phyloP scores from a whole-genome alignment of 1,284 basidiomycete species.

The Lentinus polychrous region DNA sequence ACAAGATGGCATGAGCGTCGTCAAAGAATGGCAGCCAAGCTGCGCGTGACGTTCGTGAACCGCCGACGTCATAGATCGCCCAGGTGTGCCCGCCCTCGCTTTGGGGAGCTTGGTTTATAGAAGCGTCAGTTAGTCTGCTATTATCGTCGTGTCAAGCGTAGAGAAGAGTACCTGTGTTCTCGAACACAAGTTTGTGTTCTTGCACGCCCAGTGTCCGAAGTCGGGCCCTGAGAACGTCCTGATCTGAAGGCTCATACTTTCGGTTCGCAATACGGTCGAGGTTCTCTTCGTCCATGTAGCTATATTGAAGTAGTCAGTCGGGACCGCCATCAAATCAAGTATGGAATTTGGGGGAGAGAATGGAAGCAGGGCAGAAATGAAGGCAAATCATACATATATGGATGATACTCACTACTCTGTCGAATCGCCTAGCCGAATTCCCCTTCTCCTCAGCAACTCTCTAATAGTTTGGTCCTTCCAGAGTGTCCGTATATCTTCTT shows the following conservation, averaged over 20 bases:
- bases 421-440: constrained; percentile 50
- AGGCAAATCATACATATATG: constrained; percentile 1
- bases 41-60: constrained; percentile 27
- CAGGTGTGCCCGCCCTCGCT: constrained; percentile 21
- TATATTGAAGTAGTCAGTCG: constrained; percentile 11
- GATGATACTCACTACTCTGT: constrained; percentile 67
- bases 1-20: constrained; percentile 63
- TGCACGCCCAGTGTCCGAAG: constrained; percentile 38
- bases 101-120: background rate
- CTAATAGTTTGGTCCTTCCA: constrained; percentile 58
- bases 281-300: constrained; percentile 57
- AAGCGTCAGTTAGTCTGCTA: too few species aligned
- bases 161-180: constrained; percentile 21
- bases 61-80: constrained; percentile 35
- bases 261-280: constrained; percentile 53
- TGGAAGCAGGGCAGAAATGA: background rate
- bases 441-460: constrained; percentile 44
- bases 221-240: constrained; percentile 66
- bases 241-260: constrained; percentile 60
- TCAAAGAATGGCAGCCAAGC: constrained; percentile 56
- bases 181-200: constrained; percentile 29
- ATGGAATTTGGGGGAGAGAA: too few species aligned
- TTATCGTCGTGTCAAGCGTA: constrained; percentile 2
- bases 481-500: constrained; percentile 55
- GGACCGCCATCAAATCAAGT: too few species aligned